Evolutionary conservation across 441 rosid species (phyloP), one percentile per base, ranked within the genome.

Genomic region (Macaranga tanarius): DNA sequence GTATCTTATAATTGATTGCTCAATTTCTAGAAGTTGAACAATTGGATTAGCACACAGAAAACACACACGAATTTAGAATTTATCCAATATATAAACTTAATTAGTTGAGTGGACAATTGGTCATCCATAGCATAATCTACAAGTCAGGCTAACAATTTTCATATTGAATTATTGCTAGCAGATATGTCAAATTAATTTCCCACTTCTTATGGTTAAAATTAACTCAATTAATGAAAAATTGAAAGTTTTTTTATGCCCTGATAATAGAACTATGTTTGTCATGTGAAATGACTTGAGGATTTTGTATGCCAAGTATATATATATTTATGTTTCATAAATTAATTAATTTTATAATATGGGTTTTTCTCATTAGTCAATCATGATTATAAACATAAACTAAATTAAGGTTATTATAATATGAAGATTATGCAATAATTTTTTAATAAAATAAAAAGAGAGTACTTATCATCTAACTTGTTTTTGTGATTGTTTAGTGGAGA

Each of bases 401-500:
- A 34, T 34, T 34, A 34, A 34, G 4, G 6, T 34, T 34, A 34
- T 34, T 34, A 34, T 34, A 34, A 3, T 34, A 34, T 50, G 57
- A 28, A 55, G 13, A 56, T 23, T 59, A 34, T 34, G 2, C 38
- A 34, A 34, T 34, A 34, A 34, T 34, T 7, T 5, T 34, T 34
- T 34, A 34, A 34, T 34, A 34, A 60, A n/a, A 4, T 6, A 11
- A n/a, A 42, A 38, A 23, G 20, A 8, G 42, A 3, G 22, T 31
- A 62, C 11, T 67, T 58, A 75, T 75, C 65, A 23, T 72, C 51
- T 48, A 54, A 48, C 74, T 40, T 62, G 54, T 51, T 50, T 11
- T 76, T 66, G 73, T 69, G 51, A 28, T 71, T 22, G 44, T 28
- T 62, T 72, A 58, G 79, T 74, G 79, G 79, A 55, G 58, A 62